Evolutionary conservation across 805 yeast species (phyloP).

Genomic region (Wickerhamiella allomyrinae): DNA sequence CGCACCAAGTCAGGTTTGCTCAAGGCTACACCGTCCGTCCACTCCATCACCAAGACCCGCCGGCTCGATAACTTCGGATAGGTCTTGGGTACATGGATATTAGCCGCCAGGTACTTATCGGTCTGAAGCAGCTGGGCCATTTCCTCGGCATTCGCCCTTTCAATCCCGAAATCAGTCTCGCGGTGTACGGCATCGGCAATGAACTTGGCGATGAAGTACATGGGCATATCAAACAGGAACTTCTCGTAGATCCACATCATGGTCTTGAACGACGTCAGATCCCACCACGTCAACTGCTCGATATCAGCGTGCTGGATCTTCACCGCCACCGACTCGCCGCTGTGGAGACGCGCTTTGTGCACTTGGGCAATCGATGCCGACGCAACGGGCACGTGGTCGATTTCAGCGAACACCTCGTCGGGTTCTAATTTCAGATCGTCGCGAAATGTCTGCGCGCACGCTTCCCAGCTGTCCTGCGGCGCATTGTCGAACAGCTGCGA

Average conservation of each 20-base stretch:
- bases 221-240: conserved; percentile 48
- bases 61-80: conserved; percentile 33
- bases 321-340: conserved; percentile 70
- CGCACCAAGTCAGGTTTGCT: conserved; percentile 32
- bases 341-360: conserved; percentile 53
- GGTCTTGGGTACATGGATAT: conserved; percentile 40
- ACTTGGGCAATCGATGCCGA: conserved; percentile 91
- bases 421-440: conserved; percentile 31
- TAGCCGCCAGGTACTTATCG: conserved; percentile 29
- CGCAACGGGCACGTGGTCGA: conserved; percentile 51
- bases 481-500: conserved; percentile 52
- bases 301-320: conserved; percentile 73
- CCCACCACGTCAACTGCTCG: conserved; percentile 43
- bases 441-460: conserved; percentile 21
- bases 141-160: conserved; percentile 36
- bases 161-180: conserved; percentile 50
- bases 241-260: conserved; percentile 39
- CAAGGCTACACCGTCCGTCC: conserved; percentile 60
- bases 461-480: conserved; percentile 39
- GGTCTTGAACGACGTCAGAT: conserved; percentile 41
- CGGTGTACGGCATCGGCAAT: conserved; percentile 41
- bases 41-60: conserved; percentile 50
- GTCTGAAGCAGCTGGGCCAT: conserved; percentile 21
- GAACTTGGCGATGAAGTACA: conserved; percentile 40
- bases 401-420: conserved; percentile 29